phyloP scores from a whole-genome alignment of 805 yeast genomes.

The Pichia cephalocereana region DNA sequence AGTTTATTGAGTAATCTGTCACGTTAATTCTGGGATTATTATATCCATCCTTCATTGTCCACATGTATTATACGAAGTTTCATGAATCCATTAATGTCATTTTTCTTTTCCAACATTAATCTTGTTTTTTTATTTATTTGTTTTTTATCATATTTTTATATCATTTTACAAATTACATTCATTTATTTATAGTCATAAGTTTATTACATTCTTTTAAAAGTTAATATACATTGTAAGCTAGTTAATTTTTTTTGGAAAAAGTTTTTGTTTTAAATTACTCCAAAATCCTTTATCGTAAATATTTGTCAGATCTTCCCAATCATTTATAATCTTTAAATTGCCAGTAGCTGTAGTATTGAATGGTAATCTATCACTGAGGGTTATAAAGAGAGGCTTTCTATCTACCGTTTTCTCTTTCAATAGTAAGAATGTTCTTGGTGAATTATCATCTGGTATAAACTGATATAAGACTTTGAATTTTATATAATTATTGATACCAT shows the following conservation, averaged over 20 bases:
- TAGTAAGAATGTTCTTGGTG: neutral
- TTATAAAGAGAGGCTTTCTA: slow-evolving; percentile 5
- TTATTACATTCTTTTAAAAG: neutral
- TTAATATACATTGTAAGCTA: neutral
- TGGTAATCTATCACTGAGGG: slow-evolving; percentile 5
- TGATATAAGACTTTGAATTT: slow-evolving; percentile 23
- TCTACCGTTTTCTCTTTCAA: slow-evolving; percentile 2
- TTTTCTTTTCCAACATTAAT: neutral
- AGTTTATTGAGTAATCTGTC: slow-evolving; percentile 25
- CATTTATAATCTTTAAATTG: slow-evolving; percentile 7
- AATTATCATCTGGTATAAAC: slow-evolving; percentile 5
- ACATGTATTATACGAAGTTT: neutral
- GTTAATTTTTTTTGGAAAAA: slow-evolving; percentile 15
- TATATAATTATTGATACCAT: slow-evolving; percentile 34
- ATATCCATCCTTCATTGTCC: too few species aligned
- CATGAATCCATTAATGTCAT: neutral
- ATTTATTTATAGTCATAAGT: neutral
- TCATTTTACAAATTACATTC: neutral
- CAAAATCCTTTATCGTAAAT: slow-evolving; percentile 43
- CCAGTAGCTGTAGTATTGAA: slow-evolving; percentile 1
- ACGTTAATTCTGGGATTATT: neutral
- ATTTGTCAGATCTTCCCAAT: slow-evolving; percentile 30
- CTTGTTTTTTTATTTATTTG: neutral
- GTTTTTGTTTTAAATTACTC: slow-evolving; percentile 29
- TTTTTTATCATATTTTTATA: neutral